phyloP scores from a whole-genome alignment of 2,329 filamentous ascomycete species.

The Fusarium sp. region DNA sequence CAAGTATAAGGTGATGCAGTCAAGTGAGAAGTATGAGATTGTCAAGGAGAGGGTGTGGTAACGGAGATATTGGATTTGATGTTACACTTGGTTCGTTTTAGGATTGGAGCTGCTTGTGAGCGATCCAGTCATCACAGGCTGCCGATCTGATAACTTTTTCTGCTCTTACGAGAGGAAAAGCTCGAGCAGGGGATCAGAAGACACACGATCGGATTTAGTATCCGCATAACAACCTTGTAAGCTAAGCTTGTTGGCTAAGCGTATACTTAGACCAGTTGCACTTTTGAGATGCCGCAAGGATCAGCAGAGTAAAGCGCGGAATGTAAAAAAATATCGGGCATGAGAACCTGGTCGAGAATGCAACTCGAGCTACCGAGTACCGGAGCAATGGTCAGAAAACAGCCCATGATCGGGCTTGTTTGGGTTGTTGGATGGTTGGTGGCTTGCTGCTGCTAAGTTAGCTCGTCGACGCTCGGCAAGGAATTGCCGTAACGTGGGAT shows the following conservation, averaged over 20 bases:
- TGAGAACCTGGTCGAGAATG: constrained; percentile 1
- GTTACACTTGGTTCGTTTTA: constrained; percentile 23
- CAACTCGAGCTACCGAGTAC: neutral
- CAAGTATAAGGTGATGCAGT: neutral
- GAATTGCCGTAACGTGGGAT: constrained; percentile 41
- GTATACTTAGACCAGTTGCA: constrained; percentile 15
- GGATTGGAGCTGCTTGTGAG: constrained; percentile 5
- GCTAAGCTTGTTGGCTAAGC: constrained; percentile 1
- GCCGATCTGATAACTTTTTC: constrained; percentile 29
- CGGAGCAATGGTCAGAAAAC: constrained; percentile 4
- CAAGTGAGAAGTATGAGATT: neutral
- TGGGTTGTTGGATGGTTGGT: constrained; percentile 21
- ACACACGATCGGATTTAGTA: constrained; percentile 15
- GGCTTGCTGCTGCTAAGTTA: constrained; percentile 30
- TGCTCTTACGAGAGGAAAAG: neutral
- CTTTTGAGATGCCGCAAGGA: constrained; percentile 16
- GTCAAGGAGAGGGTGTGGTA: constrained; percentile 5
- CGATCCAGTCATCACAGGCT: constrained; percentile 1
- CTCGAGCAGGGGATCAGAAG: constrained; percentile 1
- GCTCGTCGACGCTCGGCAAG: constrained; percentile 37
- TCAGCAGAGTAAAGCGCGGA: neutral
- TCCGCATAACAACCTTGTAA: constrained; percentile 14
- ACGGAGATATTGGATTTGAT: neutral
- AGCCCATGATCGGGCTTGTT: constrained; percentile 22
- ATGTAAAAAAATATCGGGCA: neutral